Percentiles rank a stretch among this genome's conserved stretches.
Evolutionary conservation across 306 rosid species (phyloP).

Genomic region (Pyrus betulifolia): DNA sequence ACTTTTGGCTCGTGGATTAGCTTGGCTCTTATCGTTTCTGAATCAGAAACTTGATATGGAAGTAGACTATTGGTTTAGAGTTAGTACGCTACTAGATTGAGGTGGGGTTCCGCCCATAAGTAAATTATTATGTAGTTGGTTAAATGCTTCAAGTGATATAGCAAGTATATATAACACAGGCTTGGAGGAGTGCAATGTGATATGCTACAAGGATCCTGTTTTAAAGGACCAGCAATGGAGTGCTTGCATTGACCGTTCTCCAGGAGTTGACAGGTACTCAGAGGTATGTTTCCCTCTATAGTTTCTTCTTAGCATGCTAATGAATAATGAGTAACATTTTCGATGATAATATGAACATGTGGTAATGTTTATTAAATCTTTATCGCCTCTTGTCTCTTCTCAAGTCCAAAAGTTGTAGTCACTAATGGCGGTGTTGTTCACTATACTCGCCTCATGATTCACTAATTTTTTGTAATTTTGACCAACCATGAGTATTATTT

Average conservation of each 20-base stretch:
- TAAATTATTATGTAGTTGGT: neutral
- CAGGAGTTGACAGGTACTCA: slow-evolving; percentile 67
- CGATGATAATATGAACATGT: neutral
- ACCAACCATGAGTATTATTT: neutral
- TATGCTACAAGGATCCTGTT: slow-evolving; percentile 94
- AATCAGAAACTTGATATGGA: neutral
- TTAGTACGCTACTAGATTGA: neutral
- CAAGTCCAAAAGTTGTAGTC: neutral
- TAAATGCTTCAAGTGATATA: neutral
- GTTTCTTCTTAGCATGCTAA: neutral
- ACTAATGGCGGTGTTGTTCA: neutral
- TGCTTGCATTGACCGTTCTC: slow-evolving; percentile 92
- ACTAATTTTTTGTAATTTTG: neutral
- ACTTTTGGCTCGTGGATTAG: neutral
- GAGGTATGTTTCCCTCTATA: slow-evolving; percentile 36
- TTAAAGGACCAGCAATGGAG: slow-evolving; percentile 86
- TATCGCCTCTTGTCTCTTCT: neutral
- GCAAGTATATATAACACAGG: slow-evolving; percentile 28
- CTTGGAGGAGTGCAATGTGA: slow-evolving; percentile 66
- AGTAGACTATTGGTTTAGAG: neutral
- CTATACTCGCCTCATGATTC: neutral
- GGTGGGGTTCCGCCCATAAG: neutral
- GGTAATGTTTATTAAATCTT: neutral
- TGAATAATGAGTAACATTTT: neutral
- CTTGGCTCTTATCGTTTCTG: neutral